Evolutionary conservation across 148 eudicot genomes (phyloP).

Genomic region (Rhododendron henanense): DNA sequence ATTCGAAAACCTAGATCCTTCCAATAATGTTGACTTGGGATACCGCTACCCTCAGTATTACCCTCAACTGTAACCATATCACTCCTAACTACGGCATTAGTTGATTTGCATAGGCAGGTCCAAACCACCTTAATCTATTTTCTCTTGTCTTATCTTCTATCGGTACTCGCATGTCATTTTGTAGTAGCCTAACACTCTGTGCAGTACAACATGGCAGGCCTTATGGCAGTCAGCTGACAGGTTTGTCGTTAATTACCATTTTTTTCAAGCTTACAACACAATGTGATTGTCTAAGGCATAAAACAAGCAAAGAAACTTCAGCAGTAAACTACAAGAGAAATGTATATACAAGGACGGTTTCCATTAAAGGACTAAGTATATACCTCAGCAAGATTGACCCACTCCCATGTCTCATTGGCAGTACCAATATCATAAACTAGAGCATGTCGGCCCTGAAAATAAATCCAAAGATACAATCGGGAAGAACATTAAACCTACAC

Average conservation of each 20-base stretch:
- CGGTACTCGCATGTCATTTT: neutral
- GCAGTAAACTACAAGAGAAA: neutral
- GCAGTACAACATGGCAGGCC: neutral
- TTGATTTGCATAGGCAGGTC: neutral
- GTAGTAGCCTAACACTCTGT: neutral
- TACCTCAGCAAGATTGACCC: constrained; percentile 66
- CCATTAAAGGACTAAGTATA: neutral
- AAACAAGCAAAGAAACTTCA: neutral
- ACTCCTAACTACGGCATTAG: neutral
- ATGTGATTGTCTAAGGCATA: neutral
- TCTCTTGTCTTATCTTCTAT: neutral
- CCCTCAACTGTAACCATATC: no score
- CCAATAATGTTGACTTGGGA: neutral
- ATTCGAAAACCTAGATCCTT: no score
- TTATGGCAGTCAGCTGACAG: neutral
- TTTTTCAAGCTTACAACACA: neutral
- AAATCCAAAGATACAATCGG: neutral
- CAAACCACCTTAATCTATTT: neutral
- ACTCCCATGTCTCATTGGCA: constrained; percentile 53
- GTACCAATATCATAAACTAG: constrained; percentile 53
- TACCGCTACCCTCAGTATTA: no score
- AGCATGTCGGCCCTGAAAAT: constrained; percentile 49
- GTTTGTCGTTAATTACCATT: neutral
- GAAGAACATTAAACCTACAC: neutral
- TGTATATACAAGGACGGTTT: neutral